phyloP scores from a whole-genome alignment of 495 filamentous ascomycete species.

The Niebla homalea region DNA sequence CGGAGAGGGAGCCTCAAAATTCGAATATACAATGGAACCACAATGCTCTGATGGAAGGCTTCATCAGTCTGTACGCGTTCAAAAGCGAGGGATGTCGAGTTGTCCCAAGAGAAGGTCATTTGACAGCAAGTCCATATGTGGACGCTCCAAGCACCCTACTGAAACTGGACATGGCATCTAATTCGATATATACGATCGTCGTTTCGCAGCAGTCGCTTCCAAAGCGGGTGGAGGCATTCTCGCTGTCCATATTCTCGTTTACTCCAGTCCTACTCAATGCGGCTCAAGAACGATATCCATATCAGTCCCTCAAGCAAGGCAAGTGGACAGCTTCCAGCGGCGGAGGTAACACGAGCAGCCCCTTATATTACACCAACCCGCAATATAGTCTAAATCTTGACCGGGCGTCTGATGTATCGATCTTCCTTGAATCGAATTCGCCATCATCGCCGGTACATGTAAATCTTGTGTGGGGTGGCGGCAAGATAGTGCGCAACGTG shows the following conservation, averaged over 20 bases:
- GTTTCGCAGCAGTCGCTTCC: constrained; percentile 67
- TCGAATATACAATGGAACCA: not conserved
- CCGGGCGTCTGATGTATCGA: constrained; percentile 41
- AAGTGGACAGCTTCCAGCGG: constrained; percentile 68
- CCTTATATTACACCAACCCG: constrained; percentile 68
- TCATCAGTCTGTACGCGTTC: constrained; percentile 78
- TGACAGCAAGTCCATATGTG: constrained; percentile 68
- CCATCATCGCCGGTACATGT: constrained; percentile 62
- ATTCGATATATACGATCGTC: constrained; percentile 59
- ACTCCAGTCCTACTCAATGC: constrained; percentile 42
- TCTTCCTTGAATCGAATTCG: constrained; percentile 53
- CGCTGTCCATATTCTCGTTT: constrained; percentile 65
- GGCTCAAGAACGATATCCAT: constrained; percentile 44
- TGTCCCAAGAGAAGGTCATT: constrained; percentile 50
- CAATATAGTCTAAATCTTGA: constrained; percentile 60
- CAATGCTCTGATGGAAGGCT: constrained; percentile 36
- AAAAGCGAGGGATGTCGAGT: constrained; percentile 58
- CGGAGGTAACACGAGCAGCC: constrained; percentile 67
- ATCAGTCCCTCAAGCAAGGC: constrained; percentile 39
- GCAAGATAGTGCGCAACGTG: constrained; percentile 52
- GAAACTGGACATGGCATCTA: constrained; percentile 48
- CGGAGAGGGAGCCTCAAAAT: constrained; percentile 1
- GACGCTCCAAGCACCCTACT: constrained; percentile 88
- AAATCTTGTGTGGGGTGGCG: constrained; percentile 65
- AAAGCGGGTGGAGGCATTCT: constrained; percentile 58